Base-by-base conservation (phyloP, 2,329 filamentous ascomycete species). In the Cordyceps militaris region DNA sequence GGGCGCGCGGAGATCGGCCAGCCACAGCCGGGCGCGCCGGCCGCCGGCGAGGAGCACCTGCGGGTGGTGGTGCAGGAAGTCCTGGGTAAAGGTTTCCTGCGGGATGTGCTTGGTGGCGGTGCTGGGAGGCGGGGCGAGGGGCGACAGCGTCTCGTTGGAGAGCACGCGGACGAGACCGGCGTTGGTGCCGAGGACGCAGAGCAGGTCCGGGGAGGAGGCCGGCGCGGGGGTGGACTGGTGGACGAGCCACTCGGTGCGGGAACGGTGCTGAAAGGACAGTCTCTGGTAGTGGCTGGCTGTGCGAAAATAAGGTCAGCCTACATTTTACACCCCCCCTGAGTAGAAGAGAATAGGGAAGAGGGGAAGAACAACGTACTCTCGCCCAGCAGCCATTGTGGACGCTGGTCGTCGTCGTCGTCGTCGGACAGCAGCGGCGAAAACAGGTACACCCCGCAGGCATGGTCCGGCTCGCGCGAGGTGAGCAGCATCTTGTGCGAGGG, bases 31-130 rank as follows among this genome's bases (percentile, higher is more conserved):
- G 1, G 77, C 71, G n/a, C 73, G 71, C 3, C 82, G 76, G 3
- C 77, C 77, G 36, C 81, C 83, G 0, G 79, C 77, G 32, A 80
- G 68, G 14, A 84, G 61, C 2, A 83, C 62, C 13, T 76, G 68
- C 13, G 73, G 74, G 48, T 77, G 74, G 16, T 65, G 67, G 4
- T 64, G 60, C 23, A 77, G 70, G 61, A 80, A 83, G 56, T 79
- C 76, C 26, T 81, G 68, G 4, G 76, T 68, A 57, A 83, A 79
- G 44, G 81, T 69, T 58, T 81, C 73, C 2, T 62, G 60, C 4
- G 66, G 66, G 1, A 61, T 40, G 3, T 64, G 62, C 23, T 59
- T 52, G 57, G 63, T 43, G 61, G 48, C 5, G 44, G 47, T 4
- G 28, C 30, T 21, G 13, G 30, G 21, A 16, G 50, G n/a, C 34